phyloP scores from a whole-genome alignment of 108 stramenopile species.

The Aurantiochytrium sp. region DNA sequence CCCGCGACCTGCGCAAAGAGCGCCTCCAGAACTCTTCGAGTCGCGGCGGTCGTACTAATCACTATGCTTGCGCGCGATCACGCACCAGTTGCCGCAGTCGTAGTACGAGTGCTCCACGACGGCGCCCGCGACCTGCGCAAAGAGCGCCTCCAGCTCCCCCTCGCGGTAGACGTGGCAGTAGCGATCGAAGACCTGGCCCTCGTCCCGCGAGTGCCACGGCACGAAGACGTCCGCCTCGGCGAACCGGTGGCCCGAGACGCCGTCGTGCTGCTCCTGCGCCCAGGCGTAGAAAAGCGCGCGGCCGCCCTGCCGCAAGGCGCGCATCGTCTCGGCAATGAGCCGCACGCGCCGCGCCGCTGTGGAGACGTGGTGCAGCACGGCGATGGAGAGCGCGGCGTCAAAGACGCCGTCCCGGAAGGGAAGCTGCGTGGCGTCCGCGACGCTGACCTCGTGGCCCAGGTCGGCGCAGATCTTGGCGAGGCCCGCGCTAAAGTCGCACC shows the following conservation, averaged over 20 bases:
- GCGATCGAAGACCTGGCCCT: slow-evolving; percentile 82
- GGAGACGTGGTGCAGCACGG: slow-evolving; percentile 94
- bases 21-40: too few relatives aligned
- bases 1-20: slow-evolving; percentile 28
- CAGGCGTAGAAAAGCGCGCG: slow-evolving; percentile 86
- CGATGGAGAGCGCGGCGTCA: slow-evolving; percentile 95
- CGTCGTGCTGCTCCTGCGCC: slow-evolving; percentile 81
- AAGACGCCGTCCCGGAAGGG: slow-evolving; percentile 71
- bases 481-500: slow-evolving; percentile 78
- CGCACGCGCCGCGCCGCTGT: slow-evolving; percentile 73
- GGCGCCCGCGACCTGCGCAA: background rate
- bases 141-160: slow-evolving; percentile 81
- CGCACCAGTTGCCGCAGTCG: background rate
- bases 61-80: background rate
- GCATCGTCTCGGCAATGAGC: slow-evolving; percentile 73
- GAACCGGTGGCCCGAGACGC: slow-evolving; percentile 61
- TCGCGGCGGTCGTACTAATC: too few relatives aligned
- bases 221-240: slow-evolving; percentile 84
- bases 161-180: slow-evolving; percentile 93
- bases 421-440: slow-evolving; percentile 80
- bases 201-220: slow-evolving; percentile 88
- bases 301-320: slow-evolving; percentile 78
- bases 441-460: slow-evolving; percentile 68
- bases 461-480: slow-evolving; percentile 60
- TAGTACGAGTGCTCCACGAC: background rate